Evolutionary conservation across 352 stramenopile species (phyloP).

Genomic region (Thalassiosira mediterranea): DNA sequence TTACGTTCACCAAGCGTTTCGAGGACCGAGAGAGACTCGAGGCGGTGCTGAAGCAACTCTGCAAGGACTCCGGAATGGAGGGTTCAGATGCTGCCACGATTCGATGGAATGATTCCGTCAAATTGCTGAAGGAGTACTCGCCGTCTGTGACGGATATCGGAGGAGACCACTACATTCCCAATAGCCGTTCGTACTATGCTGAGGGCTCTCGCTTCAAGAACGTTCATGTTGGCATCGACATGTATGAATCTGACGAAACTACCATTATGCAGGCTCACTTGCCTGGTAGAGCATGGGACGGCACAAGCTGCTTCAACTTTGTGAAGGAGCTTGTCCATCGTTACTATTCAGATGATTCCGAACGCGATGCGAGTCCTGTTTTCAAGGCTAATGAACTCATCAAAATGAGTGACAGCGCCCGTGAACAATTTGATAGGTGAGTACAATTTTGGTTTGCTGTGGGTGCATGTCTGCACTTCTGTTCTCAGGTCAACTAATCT

Average conservation of each 20-base stretch:
- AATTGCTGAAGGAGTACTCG: constrained; percentile 24
- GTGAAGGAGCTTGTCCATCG: constrained; percentile 20
- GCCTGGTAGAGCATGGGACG: constrained; percentile 19
- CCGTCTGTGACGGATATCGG: background rate
- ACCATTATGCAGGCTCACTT: constrained; percentile 30
- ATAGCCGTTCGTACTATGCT: constrained; percentile 20
- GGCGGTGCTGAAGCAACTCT: constrained; percentile 20
- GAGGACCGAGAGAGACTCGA: constrained; percentile 15
- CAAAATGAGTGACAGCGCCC: constrained; percentile 22
- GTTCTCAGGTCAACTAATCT: too few species aligned
- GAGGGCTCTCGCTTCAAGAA: constrained; percentile 27
- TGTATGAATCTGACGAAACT: constrained; percentile 21
- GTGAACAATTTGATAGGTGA: constrained; percentile 22
- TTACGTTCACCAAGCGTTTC: constrained; percentile 29
- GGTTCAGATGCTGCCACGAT: constrained; percentile 5
- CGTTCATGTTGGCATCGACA: constrained; percentile 28
- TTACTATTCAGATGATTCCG: constrained; percentile 24
- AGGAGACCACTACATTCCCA: constrained; percentile 19
- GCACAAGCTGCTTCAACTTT: constrained; percentile 28
- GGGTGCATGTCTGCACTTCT: too few species aligned
- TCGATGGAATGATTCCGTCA: constrained; percentile 15
- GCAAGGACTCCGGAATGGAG: constrained; percentile 18
- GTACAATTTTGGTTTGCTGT: too few species aligned
- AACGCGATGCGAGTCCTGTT: constrained; percentile 11
- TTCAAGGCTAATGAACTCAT: constrained; percentile 26